These are phyloP conservation scores for Dendryphion nanum DNA, from an alignment of 2,329 filamentous ascomycete genomes.

Conservation along the genomic window DNA sequence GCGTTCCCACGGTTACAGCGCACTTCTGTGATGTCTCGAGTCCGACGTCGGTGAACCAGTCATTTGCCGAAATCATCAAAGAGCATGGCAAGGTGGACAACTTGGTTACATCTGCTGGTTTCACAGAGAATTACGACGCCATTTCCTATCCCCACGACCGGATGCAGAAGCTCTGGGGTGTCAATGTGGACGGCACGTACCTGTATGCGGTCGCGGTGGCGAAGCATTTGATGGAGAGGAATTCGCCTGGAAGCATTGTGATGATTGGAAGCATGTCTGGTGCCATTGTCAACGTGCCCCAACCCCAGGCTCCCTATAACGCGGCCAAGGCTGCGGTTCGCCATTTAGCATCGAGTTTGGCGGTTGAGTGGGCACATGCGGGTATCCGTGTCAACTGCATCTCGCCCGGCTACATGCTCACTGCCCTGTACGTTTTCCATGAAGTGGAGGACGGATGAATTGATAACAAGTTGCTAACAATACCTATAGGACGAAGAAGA, in stretches of 20 bases:
- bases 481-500: slow-evolving; percentile 76
- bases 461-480: slow-evolving; percentile 12
- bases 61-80: slow-evolving; percentile 67
- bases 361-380: slow-evolving; percentile 88
- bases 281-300: slow-evolving; percentile 89
- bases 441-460: not conserved
- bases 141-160: slow-evolving; percentile 87
- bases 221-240: slow-evolving; percentile 81
- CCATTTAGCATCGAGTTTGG: slow-evolving; percentile 81
- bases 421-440: slow-evolving; percentile 69
- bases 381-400: slow-evolving; percentile 95
- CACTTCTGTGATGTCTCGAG: slow-evolving; percentile 87
- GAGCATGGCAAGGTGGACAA: slow-evolving; percentile 83
- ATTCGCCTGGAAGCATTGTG: slow-evolving; percentile 79
- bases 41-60: slow-evolving; percentile 72
- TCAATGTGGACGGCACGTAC: slow-evolving; percentile 92
- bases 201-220: slow-evolving; percentile 82
- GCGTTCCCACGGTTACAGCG: slow-evolving; percentile 78
- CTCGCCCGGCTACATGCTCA: slow-evolving; percentile 94
- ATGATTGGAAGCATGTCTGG: slow-evolving; percentile 97
- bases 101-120: slow-evolving; percentile 92
- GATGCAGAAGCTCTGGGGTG: slow-evolving; percentile 89
- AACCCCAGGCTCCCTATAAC: slow-evolving; percentile 92
- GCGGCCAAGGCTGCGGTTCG: slow-evolving; percentile 88
- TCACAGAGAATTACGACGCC: slow-evolving; percentile 94